These are phyloP conservation scores for Dianthus caryophyllus DNA, from an alignment of 148 eudicot genomes.

Conservation along the genomic window DNA sequence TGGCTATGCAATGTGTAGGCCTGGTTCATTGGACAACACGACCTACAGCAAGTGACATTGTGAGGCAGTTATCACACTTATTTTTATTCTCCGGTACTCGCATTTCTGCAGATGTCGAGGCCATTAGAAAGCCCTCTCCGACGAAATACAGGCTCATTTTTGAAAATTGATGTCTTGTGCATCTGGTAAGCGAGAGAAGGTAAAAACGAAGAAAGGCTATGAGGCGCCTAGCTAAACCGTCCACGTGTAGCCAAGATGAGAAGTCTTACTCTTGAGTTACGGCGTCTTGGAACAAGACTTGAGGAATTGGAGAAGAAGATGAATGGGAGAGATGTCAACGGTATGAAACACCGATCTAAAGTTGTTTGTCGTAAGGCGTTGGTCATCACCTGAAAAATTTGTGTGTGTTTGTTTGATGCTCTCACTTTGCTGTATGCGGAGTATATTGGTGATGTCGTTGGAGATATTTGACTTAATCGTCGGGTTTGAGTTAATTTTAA, in stretches of 20 bases:
- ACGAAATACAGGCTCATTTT: neutral
- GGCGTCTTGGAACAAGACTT: neutral
- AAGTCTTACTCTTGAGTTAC: neutral
- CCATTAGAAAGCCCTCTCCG: neutral
- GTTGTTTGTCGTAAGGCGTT: no score
- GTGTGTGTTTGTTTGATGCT: no score
- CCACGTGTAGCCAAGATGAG: neutral
- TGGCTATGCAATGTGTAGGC: neutral
- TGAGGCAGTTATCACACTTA: no score
- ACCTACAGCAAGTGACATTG: neutral
- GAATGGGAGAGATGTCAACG: no score
- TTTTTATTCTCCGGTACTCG: constrained; percentile 1
- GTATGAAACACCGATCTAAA: no score
- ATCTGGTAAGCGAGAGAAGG: constrained; percentile 4
- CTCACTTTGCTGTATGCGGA: no score
- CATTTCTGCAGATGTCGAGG: neutral
- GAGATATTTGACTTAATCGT: no score
- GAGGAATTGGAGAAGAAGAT: neutral
- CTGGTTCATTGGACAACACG: neutral
- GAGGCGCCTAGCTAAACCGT: neutral
- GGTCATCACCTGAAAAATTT: no score
- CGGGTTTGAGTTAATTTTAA: no score
- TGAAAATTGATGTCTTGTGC: neutral
- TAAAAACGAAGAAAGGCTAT: no score
- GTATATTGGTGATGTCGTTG: no score